Evolutionary conservation across 2,329 filamentous ascomycete species (phyloP).

Genomic region (Chaetomiaceae sp.): DNA sequence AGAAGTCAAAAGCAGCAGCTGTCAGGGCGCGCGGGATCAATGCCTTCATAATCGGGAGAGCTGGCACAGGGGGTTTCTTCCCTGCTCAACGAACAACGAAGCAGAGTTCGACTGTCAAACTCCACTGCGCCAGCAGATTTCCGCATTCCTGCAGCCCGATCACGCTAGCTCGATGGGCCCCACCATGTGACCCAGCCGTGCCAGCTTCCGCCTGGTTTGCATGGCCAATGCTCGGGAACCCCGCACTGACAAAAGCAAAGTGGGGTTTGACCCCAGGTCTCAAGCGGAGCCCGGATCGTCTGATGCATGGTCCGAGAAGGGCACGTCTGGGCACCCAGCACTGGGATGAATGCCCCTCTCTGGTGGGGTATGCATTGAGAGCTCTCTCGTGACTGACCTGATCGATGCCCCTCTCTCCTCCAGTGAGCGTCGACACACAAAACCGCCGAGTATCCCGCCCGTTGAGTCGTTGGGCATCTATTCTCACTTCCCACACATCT

Average conservation of each 20-base stretch:
- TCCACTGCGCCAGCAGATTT: background rate
- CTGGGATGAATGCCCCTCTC: constrained; percentile 18
- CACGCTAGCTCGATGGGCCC: constrained; percentile 7
- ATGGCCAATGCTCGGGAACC: constrained; percentile 18
- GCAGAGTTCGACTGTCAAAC: background rate
- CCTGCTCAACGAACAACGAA: background rate
- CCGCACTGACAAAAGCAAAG: constrained; percentile 20
- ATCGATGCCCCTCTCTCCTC: constrained; percentile 11
- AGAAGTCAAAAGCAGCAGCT: background rate
- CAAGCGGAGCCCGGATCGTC: constrained; percentile 15
- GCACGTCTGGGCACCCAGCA: background rate
- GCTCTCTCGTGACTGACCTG: constrained; percentile 21
- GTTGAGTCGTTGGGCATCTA: background rate
- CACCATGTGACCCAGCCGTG: constrained; percentile 20
- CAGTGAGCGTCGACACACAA: constrained; percentile 15
- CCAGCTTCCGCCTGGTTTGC: constrained; percentile 11
- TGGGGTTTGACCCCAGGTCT: constrained; percentile 19
- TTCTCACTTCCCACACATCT: background rate
- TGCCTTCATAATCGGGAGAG: background rate
- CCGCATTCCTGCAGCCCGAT: constrained; percentile 7
- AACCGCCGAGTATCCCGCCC: constrained; percentile 12
- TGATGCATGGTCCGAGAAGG: constrained; percentile 18
- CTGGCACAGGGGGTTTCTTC: background rate
- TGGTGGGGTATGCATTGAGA: constrained; percentile 18
- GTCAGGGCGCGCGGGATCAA: background rate